Percentiles rank a stretch among this genome's conserved stretches.
Evolutionary conservation across 2,329 filamentous ascomycete species (phyloP).

Genomic region (Calonectria fujianensis): DNA sequence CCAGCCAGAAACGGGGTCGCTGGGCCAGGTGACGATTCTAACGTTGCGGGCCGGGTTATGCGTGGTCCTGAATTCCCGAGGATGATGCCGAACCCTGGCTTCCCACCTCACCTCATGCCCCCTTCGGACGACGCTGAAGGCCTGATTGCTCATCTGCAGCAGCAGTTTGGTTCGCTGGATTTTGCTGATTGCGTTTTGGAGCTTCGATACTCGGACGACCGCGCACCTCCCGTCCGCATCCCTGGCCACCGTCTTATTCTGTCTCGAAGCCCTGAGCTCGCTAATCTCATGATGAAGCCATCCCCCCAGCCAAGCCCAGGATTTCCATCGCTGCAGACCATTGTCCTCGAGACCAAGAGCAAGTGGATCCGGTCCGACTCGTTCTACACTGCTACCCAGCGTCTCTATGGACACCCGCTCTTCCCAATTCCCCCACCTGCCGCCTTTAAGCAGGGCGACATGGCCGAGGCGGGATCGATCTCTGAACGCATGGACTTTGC

Average conservation of each 20-base stretch:
- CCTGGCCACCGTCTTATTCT: slow-evolving; percentile 74
- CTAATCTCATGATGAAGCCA: slow-evolving; percentile 53
- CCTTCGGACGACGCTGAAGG: slow-evolving; percentile 60
- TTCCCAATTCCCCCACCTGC: slow-evolving; percentile 60
- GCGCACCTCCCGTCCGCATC: slow-evolving; percentile 64
- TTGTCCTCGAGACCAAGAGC: slow-evolving; percentile 69
- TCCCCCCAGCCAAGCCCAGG: slow-evolving; percentile 56
- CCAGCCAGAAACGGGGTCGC: slow-evolving; percentile 62
- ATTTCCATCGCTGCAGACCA: slow-evolving; percentile 53
- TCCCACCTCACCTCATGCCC: slow-evolving; percentile 54
- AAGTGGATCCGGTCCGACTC: slow-evolving; percentile 73
- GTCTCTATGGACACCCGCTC: slow-evolving; percentile 74
- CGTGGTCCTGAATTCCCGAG: slow-evolving; percentile 56
- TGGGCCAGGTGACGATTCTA: slow-evolving; percentile 58
- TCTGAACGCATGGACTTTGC: slow-evolving; percentile 71
- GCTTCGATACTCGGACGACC: slow-evolving; percentile 65
- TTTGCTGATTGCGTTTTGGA: slow-evolving; percentile 68
- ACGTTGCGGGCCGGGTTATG: slow-evolving; percentile 57
- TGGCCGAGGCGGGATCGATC: slow-evolving; percentile 62
- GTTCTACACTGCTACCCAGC: slow-evolving; percentile 75
- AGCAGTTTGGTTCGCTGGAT: slow-evolving; percentile 58
- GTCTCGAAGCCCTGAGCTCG: slow-evolving; percentile 67
- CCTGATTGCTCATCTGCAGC: slow-evolving; percentile 63
- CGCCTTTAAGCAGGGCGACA: slow-evolving; percentile 54
- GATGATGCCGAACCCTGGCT: slow-evolving; percentile 59